A percentile compares a stretch with the other conserved stretches of the same genome.
These are phyloP conservation scores for Obelidium mucronatum DNA, from an alignment of 192 early-diverging fungal species.

Conservation along the genomic window DNA sequence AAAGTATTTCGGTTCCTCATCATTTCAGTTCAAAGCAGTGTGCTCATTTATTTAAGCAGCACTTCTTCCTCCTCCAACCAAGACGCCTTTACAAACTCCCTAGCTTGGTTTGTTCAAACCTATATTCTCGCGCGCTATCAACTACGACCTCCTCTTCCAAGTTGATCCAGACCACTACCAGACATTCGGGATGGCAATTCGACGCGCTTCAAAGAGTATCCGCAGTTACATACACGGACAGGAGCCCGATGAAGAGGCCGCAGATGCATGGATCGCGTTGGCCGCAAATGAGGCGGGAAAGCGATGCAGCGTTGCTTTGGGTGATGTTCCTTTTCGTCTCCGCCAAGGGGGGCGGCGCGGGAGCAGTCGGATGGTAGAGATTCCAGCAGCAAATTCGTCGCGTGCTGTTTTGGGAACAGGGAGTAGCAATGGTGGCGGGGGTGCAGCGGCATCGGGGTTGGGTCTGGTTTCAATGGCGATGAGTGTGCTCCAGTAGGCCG, in stretches of 20 bases:
- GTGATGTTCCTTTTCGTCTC: too few relatives aligned
- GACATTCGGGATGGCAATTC: not conserved
- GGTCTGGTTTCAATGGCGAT: too few relatives aligned
- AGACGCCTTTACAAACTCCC: not conserved
- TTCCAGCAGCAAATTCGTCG: too few relatives aligned
- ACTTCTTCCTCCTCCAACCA: too few relatives aligned
- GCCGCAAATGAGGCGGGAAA: not conserved
- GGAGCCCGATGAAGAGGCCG: not conserved
- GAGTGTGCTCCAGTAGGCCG: too few relatives aligned
- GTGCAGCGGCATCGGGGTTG: too few relatives aligned
- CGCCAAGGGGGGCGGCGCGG: too few relatives aligned
- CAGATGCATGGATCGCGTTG: not conserved
- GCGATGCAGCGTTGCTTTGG: not conserved
- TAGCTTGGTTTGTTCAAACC: not conserved
- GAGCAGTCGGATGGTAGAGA: too few relatives aligned
- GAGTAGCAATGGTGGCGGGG: too few relatives aligned
- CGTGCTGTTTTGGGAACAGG: too few relatives aligned
- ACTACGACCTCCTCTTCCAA: slow-evolving; percentile 3
- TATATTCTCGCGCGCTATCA: not conserved
- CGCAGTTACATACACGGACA: not conserved
- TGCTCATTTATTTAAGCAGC: not conserved
- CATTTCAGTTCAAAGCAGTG: not conserved
- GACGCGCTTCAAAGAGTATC: not conserved
- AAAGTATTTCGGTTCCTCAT: too few relatives aligned
- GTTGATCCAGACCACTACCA: slow-evolving; percentile 5